Evolutionary conservation across 2,329 filamentous ascomycete species (phyloP), one percentile per base, ranked within the genome.

Genomic region (Aureobasidium sp.): DNA sequence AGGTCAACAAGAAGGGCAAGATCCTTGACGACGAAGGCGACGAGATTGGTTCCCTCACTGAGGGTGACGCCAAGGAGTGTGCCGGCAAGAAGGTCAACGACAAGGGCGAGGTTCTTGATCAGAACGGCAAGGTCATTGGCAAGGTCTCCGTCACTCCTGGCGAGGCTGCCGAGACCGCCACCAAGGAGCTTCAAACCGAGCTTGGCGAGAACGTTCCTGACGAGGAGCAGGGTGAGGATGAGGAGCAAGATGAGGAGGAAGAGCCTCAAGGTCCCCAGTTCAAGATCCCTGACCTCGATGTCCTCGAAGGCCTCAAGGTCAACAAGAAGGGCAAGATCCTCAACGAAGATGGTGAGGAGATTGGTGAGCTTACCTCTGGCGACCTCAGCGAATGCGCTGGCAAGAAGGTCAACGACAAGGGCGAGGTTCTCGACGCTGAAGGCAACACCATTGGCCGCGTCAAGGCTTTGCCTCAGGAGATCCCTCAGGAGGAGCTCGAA

Each of bases 381-480:
- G 81, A 87, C 58, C 72, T 87, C 14, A 73, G 80, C 15, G 83
- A 86, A 65, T 87, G 85, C 65, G 82, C 86, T 20, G 80, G 85
- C 63, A 86, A 86, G 75, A 87, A 86, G 72, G 77, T 85, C 67
- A 86, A 87, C 66, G 80, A 80, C 63, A 78, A 86, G 72, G 85
- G 85, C 22, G 85, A 87, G 68, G 83, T 87, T 62, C 78, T 86
- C 69, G 84, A 86, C 70, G 84, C 80, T 70, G 80, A 84, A 49
- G 84, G 85, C 48, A 84, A 85, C 47, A 78, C 87, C 65, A 79
- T 87, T 64, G 85, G 85, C 44, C 82, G 81, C 65, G 82, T 85
- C 65, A 77, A 83, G 67, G 77, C 79, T n/a, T 73, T 81, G 5
- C 77, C 79, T 12, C 72, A 74, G 29, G 71, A 76, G 36, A 72